phyloP scores from a whole-genome alignment of 1,139 yeast genomes.

The Schizosaccharomyces versatilis region DNA sequence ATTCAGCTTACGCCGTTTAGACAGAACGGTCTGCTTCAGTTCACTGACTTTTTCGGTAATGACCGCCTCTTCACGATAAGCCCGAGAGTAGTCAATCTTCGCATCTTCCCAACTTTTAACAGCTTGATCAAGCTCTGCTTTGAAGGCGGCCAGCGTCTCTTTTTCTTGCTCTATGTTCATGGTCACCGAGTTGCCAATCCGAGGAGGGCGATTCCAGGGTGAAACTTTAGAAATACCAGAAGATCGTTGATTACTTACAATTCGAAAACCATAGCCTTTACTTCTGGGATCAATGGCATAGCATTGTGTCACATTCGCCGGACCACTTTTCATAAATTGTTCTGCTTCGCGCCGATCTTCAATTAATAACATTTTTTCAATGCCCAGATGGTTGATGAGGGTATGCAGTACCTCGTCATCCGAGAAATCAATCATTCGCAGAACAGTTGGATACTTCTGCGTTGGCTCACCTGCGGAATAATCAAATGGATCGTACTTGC shows the following conservation, averaged over 20 bases:
- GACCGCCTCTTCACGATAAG: not conserved
- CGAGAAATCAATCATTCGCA: slow-evolving; percentile 30
- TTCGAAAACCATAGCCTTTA: slow-evolving; percentile 23
- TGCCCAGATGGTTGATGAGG: slow-evolving; percentile 39
- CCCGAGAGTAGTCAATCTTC: not conserved
- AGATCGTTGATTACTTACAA: slow-evolving; percentile 20
- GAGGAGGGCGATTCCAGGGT: slow-evolving; percentile 1
- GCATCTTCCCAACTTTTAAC: not conserved
- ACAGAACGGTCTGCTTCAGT: not conserved
- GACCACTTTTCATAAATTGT: slow-evolving; percentile 20
- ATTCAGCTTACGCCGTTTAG: not conserved
- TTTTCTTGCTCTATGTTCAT: not conserved
- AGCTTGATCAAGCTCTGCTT: not conserved
- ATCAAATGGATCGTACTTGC: slow-evolving; percentile 37
- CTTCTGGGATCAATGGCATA: slow-evolving; percentile 25
- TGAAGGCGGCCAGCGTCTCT: not conserved
- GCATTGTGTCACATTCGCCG: slow-evolving; percentile 27
- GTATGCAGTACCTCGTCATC: slow-evolving; percentile 9
- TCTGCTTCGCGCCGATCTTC: slow-evolving; percentile 33
- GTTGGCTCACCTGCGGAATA: slow-evolving; percentile 24
- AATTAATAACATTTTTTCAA: slow-evolving; percentile 39
- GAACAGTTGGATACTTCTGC: slow-evolving; percentile 25
- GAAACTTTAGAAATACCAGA: slow-evolving; percentile 39
- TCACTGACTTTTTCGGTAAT: not conserved
- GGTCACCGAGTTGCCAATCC: not conserved